These are phyloP conservation scores for Terana coerulea DNA, from an alignment of 768 basidiomycete genomes.

Conservation along the genomic window DNA sequence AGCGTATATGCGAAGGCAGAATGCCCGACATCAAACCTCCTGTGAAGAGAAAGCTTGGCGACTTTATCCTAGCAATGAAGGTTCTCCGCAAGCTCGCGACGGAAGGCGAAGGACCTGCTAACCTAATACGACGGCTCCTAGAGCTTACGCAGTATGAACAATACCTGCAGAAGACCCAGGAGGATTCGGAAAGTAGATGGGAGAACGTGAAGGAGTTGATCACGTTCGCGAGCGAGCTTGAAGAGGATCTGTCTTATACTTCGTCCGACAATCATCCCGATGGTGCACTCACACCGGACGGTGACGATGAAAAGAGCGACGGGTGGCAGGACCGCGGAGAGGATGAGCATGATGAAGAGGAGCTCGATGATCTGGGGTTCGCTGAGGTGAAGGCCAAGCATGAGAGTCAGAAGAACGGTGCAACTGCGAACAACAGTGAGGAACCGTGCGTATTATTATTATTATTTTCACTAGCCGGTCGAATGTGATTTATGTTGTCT, in stretches of 20 bases:
- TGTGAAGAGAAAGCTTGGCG: conserved; percentile 56
- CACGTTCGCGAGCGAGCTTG: conserved; percentile 65
- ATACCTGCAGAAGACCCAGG: conserved; percentile 64
- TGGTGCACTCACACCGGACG: background rate
- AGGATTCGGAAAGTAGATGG: conserved; percentile 75
- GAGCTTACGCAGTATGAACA: conserved; percentile 60
- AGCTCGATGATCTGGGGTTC: conserved; percentile 10
- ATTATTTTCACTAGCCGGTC: no score
- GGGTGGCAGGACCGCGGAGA: conserved; percentile 5
- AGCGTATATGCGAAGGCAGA: conserved; percentile 58
- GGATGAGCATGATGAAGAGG: conserved; percentile 14
- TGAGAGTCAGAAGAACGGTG: background rate
- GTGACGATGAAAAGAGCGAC: conserved; percentile 13
- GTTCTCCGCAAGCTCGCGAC: conserved; percentile 49
- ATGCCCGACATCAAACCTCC: conserved; percentile 63
- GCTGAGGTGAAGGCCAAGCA: background rate
- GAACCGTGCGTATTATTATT: background rate
- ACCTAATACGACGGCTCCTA: conserved; percentile 57
- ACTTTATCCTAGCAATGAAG: conserved; percentile 57
- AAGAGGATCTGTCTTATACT: conserved; percentile 22
- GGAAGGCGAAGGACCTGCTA: conserved; percentile 56
- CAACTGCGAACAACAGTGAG: background rate
- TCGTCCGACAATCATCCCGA: conserved; percentile 19
- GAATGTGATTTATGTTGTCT: background rate
- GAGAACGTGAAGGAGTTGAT: conserved; percentile 86